Base-by-base conservation (phyloP, 2,329 filamentous ascomycete genomes). In the Phyllosticta paracitricarpa region DNA sequence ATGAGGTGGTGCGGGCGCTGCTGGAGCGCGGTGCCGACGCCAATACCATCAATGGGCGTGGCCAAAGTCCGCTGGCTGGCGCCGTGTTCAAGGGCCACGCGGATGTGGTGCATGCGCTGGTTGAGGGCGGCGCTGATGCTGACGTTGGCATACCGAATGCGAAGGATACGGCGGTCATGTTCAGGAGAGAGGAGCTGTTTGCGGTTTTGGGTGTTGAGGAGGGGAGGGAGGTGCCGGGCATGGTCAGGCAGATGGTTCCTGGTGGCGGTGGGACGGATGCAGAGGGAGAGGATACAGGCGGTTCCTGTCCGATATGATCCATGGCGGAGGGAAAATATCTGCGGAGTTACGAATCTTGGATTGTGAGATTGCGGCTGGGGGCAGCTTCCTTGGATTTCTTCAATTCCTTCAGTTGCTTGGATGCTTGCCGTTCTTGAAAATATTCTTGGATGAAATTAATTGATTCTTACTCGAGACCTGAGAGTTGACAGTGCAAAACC, bases 51-150 rank as follows among this genome's bases (percentile, higher is more conserved):
- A 90, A 90, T 64, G 87, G 86, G 63, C 75, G 82, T 54, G 84
- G 84, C 0, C 88, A 90, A 73, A 88, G 84, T 64, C 84, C 85
- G 0, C 76, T 90, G 3, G 86, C 87, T 0, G 87, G 88, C 0
- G 87, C 87, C 0, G 84, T 90, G 8, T 90, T 90, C 71, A 90
- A 90, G 72, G 83, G 83, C 10, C 85, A 87, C 68, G 80, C 82
- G 60, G 82, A 81, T 3, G 83, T 89, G 2, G 80, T 89, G 9
- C 81, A 82, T 69, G 80, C 75, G 48, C 58, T 82, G 63, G 72
- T 74, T 61, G 74, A 77, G 51, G 40, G 6, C 14, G 72, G 68
- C 1, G 77, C 76, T 59, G 75, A 78, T 67, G 56, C 77, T 4
- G 61, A 64, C 24, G 67, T 67, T 12, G 78, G 78, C 17, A 73